Evolutionary conservation across 169 alveolate species (phyloP).

Genomic region (Besnoitia besnoiti): DNA sequence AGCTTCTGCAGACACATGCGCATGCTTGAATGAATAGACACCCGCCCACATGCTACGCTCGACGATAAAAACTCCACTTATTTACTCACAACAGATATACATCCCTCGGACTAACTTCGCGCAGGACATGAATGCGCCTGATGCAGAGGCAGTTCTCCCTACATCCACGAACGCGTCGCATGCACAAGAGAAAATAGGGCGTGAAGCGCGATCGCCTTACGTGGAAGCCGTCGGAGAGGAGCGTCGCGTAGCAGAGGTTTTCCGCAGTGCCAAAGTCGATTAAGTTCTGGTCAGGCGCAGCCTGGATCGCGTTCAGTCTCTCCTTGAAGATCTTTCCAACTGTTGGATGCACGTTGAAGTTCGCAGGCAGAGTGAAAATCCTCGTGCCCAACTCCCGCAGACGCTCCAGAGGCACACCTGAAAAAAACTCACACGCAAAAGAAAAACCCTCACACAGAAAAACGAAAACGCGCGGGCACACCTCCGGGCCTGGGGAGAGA

Average conservation of each 20-base stretch:
- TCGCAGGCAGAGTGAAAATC: slow-evolving; percentile 86
- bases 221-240: slow-evolving; percentile 92
- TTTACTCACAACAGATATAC: background rate
- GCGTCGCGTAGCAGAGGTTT: slow-evolving; percentile 92
- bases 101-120: background rate
- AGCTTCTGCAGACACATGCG: too few relatives aligned
- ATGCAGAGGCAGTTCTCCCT: background rate
- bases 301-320: slow-evolving; percentile 81
- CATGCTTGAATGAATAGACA: too few relatives aligned
- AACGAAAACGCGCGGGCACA: too few relatives aligned
- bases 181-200: background rate
- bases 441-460: too few relatives aligned
- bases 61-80: too few relatives aligned
- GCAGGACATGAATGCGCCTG: background rate
- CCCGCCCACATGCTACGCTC: too few relatives aligned
- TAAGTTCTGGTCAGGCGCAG: slow-evolving; percentile 76
- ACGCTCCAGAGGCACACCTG: slow-evolving; percentile 79
- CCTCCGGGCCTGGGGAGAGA: too few relatives aligned
- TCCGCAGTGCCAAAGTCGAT: slow-evolving; percentile 95
- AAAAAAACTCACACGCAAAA: slow-evolving; percentile 51
- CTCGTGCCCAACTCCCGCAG: slow-evolving; percentile 86
- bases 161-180: background rate
- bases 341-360: slow-evolving; percentile 89
- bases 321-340: slow-evolving; percentile 87
- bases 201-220: slow-evolving; percentile 4